Evolutionary conservation across 116 monocot genomes (phyloP).

Genomic region (Iris pallida): DNA sequence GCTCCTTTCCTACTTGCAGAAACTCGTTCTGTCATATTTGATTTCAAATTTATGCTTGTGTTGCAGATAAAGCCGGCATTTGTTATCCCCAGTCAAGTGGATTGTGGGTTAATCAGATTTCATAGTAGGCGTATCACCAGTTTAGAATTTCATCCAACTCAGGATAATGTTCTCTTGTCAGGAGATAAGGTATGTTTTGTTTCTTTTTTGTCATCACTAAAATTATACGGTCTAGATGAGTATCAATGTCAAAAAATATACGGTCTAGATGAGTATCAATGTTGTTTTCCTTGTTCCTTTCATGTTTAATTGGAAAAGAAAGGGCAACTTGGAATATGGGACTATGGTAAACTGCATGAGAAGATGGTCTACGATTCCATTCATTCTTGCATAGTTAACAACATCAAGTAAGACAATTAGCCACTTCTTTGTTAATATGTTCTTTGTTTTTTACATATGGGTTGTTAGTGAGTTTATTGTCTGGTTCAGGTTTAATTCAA

Average conservation of each 20-base stretch:
- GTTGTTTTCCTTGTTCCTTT: not conserved
- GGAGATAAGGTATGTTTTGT: constrained; percentile 72
- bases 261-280: not conserved
- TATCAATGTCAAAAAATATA: not conserved
- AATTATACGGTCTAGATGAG: not conserved
- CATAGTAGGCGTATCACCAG: constrained; percentile 81
- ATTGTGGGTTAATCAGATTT: constrained; percentile 66
- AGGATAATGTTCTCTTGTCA: constrained; percentile 58
- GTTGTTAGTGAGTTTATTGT: constrained; percentile 4
- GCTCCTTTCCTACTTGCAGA: not conserved
- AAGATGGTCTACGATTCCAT: constrained; percentile 69
- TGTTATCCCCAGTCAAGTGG: constrained; percentile 73
- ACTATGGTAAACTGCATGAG: constrained; percentile 73
- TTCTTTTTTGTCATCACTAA: not conserved
- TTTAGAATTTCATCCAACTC: constrained; percentile 87
- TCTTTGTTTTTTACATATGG: not conserved
- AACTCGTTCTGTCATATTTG: not conserved
- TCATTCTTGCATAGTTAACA: constrained; percentile 88
- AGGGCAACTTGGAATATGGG: constrained; percentile 90
- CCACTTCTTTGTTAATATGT: constrained; percentile 7
- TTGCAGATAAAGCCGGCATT: constrained; percentile 65
- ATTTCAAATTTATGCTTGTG: not conserved
- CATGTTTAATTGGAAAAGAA: constrained; percentile 43
- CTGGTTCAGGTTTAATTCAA: constrained; percentile 51
- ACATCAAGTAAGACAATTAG: constrained; percentile 61